Percentiles rank a stretch among this genome's conserved stretches.
These are phyloP conservation scores for Rhodotorula sp. DNA, from an alignment of 1,284 basidiomycete species.

Conservation along the genomic window DNA sequence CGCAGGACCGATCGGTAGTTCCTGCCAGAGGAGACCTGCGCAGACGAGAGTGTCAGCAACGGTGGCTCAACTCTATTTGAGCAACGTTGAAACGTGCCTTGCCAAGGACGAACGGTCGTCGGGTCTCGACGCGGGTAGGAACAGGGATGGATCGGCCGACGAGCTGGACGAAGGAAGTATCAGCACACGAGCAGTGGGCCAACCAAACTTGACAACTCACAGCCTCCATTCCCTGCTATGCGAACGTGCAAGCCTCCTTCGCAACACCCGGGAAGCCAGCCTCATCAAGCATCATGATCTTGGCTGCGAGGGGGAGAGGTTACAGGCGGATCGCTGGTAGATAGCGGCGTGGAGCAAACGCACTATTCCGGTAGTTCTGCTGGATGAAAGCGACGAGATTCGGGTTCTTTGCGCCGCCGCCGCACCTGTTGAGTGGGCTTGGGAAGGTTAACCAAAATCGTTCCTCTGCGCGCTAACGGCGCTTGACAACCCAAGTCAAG, in stretches of 20 bases:
- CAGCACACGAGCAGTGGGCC: too few relatives aligned
- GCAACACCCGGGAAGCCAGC: slow-evolving; percentile 37
- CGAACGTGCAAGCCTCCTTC: slow-evolving; percentile 39
- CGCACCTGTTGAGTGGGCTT: neutral
- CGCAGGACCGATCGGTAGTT: slow-evolving; percentile 33
- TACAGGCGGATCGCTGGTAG: neutral
- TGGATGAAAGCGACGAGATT: slow-evolving; percentile 36
- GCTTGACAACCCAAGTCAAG: neutral
- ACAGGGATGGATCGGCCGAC: slow-evolving; percentile 41
- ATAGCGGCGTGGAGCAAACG: neutral
- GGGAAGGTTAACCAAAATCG: neutral
- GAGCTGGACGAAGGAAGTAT: neutral
- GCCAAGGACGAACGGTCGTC: slow-evolving; percentile 29
- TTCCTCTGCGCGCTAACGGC: too few relatives aligned
- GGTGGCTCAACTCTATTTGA: neutral
- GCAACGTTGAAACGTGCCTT: slow-evolving; percentile 14
- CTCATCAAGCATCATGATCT: slow-evolving; percentile 36
- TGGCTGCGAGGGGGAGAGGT: slow-evolving; percentile 16
- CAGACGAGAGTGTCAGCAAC: neutral
- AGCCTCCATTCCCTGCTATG: slow-evolving; percentile 40
- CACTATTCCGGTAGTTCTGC: slow-evolving; percentile 21
- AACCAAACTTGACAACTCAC: too few relatives aligned
- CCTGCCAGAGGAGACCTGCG: slow-evolving; percentile 23
- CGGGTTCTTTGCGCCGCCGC: slow-evolving; percentile 38
- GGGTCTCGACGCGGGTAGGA: slow-evolving; percentile 36